Base-by-base conservation (phyloP, 2,329 filamentous ascomycete species). In the Pleomassaria siparia region DNA sequence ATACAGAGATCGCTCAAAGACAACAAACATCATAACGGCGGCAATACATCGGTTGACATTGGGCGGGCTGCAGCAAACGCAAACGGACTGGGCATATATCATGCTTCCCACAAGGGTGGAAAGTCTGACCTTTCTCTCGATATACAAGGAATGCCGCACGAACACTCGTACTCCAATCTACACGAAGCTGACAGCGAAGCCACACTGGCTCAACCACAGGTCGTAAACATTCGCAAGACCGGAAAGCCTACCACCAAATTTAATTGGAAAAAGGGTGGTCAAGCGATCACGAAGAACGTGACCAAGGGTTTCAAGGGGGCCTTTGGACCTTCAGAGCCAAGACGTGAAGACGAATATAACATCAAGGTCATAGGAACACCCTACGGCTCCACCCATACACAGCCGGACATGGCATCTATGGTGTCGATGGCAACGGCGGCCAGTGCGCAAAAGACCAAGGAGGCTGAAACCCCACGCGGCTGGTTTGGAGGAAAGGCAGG, bases 211-310 rank as follows among this genome's bases (percentile, higher is more conserved):
- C 88, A 89, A 2, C 91, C 94, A n/a, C 94, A 95, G 51, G 88
- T 97, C 26, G 88, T 97, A 51, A 95, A 94, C 62, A 95, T 97
- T 53, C 85, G 91, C 61, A 97, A 96, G 54, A 63, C 64, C 74
- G 91, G 88, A 24, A 91, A 96, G 67, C 85, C 87, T 44, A 95
- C 91, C 44, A 95, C 91, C 76, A 97, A 96, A 71, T 96, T 96
- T 74, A 96, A 96, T 74, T 97, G 94, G 91, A 96, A 96, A 80
- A 96, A 95, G 77, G 91, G 91, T 30, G 89, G 89, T 30, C 92
- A 95, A 73, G 91, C 89, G 46, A 86, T 97, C 60, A 91, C 91
- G 22, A 95, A 96, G 72, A 92, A 91, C 64, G 88, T 97, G 43
- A 88, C 88, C 51, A 96, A 96, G 76, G 91, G 91, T 43, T 85